Percentiles rank a stretch among this genome's conserved stretches.
These are phyloP conservation scores for Cicer arietinum DNA, from an alignment of 306 rosid genomes.

Conservation along the genomic window DNA sequence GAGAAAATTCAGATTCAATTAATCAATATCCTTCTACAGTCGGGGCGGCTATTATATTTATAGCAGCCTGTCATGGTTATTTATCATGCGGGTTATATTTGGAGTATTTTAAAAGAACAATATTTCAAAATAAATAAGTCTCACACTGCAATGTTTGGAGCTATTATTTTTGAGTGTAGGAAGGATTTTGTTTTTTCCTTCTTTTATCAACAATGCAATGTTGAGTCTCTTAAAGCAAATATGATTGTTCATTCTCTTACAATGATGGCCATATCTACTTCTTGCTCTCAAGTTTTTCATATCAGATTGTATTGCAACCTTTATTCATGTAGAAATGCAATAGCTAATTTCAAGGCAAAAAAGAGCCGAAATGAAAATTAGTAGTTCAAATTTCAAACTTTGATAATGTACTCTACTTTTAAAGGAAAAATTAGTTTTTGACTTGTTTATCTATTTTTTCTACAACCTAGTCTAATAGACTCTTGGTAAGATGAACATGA, in stretches of 20 bases:
- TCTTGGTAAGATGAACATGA: too few relatives aligned
- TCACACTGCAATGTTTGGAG: not conserved
- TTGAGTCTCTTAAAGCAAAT: not conserved
- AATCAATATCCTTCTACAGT: not conserved
- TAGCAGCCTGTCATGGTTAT: too few relatives aligned
- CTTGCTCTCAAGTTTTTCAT: not conserved
- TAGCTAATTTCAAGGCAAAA: not conserved
- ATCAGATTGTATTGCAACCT: not conserved
- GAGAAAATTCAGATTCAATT: slow-evolving; percentile 19
- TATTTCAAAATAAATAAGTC: not conserved
- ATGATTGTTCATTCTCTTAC: not conserved
- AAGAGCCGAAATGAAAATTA: not conserved
- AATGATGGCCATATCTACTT: not conserved
- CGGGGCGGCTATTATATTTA: not conserved
- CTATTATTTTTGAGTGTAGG: not conserved
- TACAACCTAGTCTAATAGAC: too few relatives aligned
- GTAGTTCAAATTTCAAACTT: not conserved
- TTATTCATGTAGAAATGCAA: not conserved
- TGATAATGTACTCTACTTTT: too few relatives aligned
- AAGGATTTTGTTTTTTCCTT: not conserved
- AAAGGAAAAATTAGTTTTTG: too few relatives aligned
- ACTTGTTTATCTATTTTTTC: too few relatives aligned
- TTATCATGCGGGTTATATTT: not conserved
- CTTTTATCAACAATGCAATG: too few relatives aligned
- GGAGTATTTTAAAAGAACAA: not conserved